A percentile compares a stretch with the other conserved stretches of the same genome.
Evolutionary conservation across 2,329 filamentous ascomycete genomes (phyloP).

Genomic region (Phoma sp.): DNA sequence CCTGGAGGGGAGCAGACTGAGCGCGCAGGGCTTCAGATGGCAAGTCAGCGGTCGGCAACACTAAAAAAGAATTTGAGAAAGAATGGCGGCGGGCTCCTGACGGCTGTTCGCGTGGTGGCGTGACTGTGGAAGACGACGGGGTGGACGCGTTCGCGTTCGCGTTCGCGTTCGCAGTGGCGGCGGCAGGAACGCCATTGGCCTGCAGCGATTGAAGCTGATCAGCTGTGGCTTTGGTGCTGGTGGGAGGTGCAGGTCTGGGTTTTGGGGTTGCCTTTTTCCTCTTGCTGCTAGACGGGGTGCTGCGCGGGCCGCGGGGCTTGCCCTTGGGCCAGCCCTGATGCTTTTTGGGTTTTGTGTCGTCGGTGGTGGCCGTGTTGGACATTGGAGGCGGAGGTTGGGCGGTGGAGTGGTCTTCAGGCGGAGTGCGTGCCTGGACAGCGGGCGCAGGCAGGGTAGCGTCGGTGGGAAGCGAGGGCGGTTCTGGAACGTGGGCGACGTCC

Average conservation of each 20-base stretch:
- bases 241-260: slow-evolving; percentile 34
- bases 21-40: slow-evolving; percentile 26
- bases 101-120: slow-evolving; percentile 17
- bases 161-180: too few species aligned
- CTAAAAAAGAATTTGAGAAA: slow-evolving; percentile 27
- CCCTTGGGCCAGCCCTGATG: slow-evolving; percentile 55
- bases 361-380: neutral
- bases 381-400: slow-evolving; percentile 20
- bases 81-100: slow-evolving; percentile 34
- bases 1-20: slow-evolving; percentile 42
- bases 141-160: slow-evolving; percentile 18
- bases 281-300: slow-evolving; percentile 44
- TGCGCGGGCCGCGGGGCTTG: slow-evolving; percentile 52
- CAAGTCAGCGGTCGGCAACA: slow-evolving; percentile 9
- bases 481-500: slow-evolving; percentile 25
- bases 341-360: slow-evolving; percentile 38
- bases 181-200: slow-evolving; percentile 35
- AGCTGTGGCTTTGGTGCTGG: slow-evolving; percentile 20
- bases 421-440: slow-evolving; percentile 49
- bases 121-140: slow-evolving; percentile 5
- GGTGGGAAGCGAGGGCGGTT: slow-evolving; percentile 15
- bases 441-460: slow-evolving; percentile 19
- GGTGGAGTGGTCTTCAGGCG: slow-evolving; percentile 43
- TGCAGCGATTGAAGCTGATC: slow-evolving; percentile 46
- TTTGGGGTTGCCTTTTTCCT: slow-evolving; percentile 49